Evolutionary conservation across 2,329 filamentous ascomycete species (phyloP), one percentile per base, ranked within the genome.

Genomic region (Anisogramma anomala): DNA sequence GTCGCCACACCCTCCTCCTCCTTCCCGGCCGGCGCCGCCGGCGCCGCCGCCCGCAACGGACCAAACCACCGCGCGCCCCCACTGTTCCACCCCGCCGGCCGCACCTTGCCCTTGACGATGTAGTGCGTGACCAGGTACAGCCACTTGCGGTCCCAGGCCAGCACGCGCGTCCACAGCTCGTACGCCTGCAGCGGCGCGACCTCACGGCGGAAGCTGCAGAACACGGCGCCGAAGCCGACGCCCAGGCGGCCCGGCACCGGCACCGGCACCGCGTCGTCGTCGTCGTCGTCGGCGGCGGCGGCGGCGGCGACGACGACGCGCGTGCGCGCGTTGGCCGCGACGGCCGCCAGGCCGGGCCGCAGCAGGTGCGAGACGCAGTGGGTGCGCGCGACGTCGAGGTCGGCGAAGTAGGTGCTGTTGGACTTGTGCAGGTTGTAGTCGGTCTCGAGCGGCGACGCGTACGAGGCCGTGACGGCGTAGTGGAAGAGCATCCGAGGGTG

Each of bases 101-200:
- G 63, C 7, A 74, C 75, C 28, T 69, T 65, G 37, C 74, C 77
- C 53, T 68, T 69, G 58, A 74, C 73, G 6, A 88, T 71, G 50
- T 84, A 88, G 56, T 84, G 81, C 17, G 77, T 84, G 25, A 85
- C 65, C 28, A 87, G 69, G 58, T 84, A 87, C 45, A 87, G 54
- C 84, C 84, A 89, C 62, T 89, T 89, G 52, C 77, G 70, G 60
- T 89, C 84, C 84, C 84, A 89, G 46, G 67, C 64, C 15, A 87
- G 66, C 11, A 89, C 57, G 31, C 79, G 71, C 23, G 69, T 78
- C 72, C 82, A 84, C 61, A 87, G 75, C 65, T 88, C 82, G 59
- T 82, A 89, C 11, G 62, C 59, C 55, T 78, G 69, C 53, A 78
- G 81, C 0, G 80, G 74, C 41, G 72, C 71, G 48, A 89, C 82